A percentile compares a stretch with the other conserved stretches of the same genome.
Conservation (phyloP, 495 filamentous ascomycete genomes). For the Aspergillus homomorphus region DNA sequence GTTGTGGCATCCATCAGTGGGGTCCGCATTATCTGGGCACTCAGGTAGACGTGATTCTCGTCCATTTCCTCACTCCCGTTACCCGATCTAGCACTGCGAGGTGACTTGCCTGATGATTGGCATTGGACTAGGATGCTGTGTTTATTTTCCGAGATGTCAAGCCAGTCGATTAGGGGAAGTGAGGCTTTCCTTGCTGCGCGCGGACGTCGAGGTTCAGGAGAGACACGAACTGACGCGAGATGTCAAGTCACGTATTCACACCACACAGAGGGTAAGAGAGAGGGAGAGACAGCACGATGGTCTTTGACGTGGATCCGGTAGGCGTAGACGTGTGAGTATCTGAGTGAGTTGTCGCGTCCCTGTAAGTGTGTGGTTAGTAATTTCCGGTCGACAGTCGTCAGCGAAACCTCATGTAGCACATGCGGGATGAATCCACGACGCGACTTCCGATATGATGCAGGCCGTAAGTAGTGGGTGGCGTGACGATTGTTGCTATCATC, state of each 20-base stretch:
- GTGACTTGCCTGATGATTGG: not conserved
- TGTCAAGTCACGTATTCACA: not conserved
- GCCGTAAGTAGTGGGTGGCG: not conserved
- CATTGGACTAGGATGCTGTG: not conserved
- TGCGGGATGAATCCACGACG: not conserved
- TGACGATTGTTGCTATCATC: not conserved
- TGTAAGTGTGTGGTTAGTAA: not conserved
- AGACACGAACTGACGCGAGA: not conserved
- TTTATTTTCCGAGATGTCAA: not conserved
- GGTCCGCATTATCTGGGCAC: slow-evolving; percentile 34
- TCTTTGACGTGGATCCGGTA: not conserved
- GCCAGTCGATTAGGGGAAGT: not conserved
- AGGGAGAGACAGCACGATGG: not conserved
- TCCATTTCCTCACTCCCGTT: slow-evolving; percentile 20
- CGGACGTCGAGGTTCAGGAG: not conserved
- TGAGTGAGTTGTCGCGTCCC: not conserved
- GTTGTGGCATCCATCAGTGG: slow-evolving; percentile 50
- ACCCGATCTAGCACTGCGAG: slow-evolving; percentile 12
- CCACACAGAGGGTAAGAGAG: too few relatives aligned
- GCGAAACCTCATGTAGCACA: not conserved
- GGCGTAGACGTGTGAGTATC: not conserved
- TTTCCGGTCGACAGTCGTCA: not conserved
- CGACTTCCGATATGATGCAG: not conserved
- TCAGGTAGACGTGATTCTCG: slow-evolving; percentile 6
- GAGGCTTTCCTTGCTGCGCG: not conserved